These are phyloP conservation scores for Rhizopus arrhizus DNA, from an alignment of 371 early-diverging fungal species.

Conservation along the genomic window DNA sequence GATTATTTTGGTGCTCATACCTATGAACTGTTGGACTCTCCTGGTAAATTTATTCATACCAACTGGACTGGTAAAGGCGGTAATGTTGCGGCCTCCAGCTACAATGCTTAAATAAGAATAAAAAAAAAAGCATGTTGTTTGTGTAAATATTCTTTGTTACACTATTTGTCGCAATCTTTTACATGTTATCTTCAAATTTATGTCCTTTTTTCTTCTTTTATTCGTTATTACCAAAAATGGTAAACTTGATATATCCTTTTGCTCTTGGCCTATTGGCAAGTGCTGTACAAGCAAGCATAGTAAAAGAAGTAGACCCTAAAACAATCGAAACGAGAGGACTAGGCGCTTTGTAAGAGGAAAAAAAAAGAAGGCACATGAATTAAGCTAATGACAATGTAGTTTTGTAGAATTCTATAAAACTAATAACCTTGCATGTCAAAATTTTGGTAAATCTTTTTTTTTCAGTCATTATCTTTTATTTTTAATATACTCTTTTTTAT, in stretches of 20 bases:
- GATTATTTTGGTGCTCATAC: constrained; percentile 99
- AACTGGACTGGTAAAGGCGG: constrained; percentile 96
- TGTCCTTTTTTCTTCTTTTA: background rate
- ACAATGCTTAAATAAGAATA: constrained; percentile 35
- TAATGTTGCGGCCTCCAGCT: constrained; percentile 65
- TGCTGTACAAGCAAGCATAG: background rate
- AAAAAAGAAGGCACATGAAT: background rate
- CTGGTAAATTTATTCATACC: constrained; percentile 86
- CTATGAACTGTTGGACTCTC: constrained; percentile 81
- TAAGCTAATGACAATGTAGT: constrained; percentile 19
- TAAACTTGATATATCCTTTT: background rate
- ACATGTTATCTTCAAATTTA: too few relatives aligned
- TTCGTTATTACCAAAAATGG: constrained; percentile 6
- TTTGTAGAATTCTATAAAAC: constrained; percentile 44
- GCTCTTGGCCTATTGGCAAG: background rate
- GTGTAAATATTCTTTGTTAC: background rate
- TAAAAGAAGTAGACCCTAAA: constrained; percentile 20
- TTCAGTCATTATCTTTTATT: background rate
- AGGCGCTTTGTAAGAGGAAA: constrained; percentile 18
- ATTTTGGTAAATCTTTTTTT: constrained; percentile 28
- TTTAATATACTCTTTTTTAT: background rate
- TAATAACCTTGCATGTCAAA: constrained; percentile 30
- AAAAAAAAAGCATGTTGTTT: too few relatives aligned
- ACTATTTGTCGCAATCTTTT: too few relatives aligned
- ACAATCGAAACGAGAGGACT: constrained; percentile 3